Evolutionary conservation across 768 basidiomycete species (phyloP).

Genomic region (Suillus tomentosus): DNA sequence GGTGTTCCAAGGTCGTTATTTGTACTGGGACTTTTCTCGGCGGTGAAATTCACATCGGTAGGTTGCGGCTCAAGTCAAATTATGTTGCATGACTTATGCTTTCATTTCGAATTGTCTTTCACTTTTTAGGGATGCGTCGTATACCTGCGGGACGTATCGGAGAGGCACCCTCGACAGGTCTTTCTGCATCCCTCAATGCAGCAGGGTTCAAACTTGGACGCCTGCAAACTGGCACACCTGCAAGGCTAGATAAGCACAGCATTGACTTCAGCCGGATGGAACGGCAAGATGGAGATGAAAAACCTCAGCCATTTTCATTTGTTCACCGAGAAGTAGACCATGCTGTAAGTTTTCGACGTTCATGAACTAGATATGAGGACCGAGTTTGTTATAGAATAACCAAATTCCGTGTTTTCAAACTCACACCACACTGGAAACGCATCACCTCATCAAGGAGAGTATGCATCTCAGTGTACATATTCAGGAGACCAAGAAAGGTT

Average conservation of each 20-base stretch:
- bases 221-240: constrained; percentile 86
- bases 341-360: constrained; percentile 44
- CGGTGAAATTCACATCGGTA: constrained; percentile 90
- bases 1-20: constrained; percentile 80
- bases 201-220: constrained; percentile 85
- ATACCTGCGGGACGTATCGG: constrained; percentile 79
- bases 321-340: constrained; percentile 69
- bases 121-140: constrained; percentile 57
- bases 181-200: constrained; percentile 71
- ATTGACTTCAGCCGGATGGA: constrained; percentile 68
- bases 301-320: constrained; percentile 76
- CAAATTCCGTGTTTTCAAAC: constrained; percentile 79
- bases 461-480: constrained; percentile 82
- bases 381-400: constrained; percentile 49
- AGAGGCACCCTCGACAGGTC: constrained; percentile 69
- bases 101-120: neutral
- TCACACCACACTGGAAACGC: constrained; percentile 69
- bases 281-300: constrained; percentile 65
- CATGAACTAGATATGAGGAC: constrained; percentile 6
- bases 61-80: constrained; percentile 7
- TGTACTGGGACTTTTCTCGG: constrained; percentile 92
- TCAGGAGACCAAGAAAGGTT: constrained; percentile 86
- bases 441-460: constrained; percentile 73
- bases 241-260: constrained; percentile 67
- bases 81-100: neutral